Conservation (phyloP, 148 eudicot species). For the Heliosperma pusillum region DNA sequence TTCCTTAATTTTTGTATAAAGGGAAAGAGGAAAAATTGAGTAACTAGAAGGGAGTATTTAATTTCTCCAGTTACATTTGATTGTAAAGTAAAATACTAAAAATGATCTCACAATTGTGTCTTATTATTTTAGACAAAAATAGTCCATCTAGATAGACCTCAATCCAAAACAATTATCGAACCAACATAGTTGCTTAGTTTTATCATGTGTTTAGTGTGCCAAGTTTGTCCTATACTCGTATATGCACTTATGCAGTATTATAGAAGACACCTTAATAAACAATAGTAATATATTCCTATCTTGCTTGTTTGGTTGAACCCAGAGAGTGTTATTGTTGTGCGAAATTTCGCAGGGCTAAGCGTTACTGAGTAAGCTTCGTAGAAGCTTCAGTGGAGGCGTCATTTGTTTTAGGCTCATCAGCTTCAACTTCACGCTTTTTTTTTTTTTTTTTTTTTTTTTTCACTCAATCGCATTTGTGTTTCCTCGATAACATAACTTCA, state of each 20-base stretch:
- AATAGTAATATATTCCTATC: not conserved
- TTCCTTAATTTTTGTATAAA: no score
- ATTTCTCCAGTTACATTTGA: no score
- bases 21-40: no score
- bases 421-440: conserved; percentile 9
- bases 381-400: conserved; percentile 19
- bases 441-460: not conserved
- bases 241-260: not conserved
- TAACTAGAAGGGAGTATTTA: no score
- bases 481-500: not conserved
- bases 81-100: no score
- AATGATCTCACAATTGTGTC: no score
- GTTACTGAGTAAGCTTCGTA: conserved; percentile 13
- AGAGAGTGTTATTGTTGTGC: not conserved
- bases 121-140: no score
- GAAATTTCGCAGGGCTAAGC: conserved; percentile 16
- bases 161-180: no score
- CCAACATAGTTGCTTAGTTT: not conserved
- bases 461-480: not conserved
- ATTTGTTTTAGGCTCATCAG: not conserved
- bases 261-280: not conserved
- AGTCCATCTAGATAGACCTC: no score
- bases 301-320: not conserved
- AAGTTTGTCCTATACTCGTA: not conserved
- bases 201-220: not conserved